phyloP scores from a whole-genome alignment of 2,329 filamentous ascomycete genomes.

The Meredithiella fracta region DNA sequence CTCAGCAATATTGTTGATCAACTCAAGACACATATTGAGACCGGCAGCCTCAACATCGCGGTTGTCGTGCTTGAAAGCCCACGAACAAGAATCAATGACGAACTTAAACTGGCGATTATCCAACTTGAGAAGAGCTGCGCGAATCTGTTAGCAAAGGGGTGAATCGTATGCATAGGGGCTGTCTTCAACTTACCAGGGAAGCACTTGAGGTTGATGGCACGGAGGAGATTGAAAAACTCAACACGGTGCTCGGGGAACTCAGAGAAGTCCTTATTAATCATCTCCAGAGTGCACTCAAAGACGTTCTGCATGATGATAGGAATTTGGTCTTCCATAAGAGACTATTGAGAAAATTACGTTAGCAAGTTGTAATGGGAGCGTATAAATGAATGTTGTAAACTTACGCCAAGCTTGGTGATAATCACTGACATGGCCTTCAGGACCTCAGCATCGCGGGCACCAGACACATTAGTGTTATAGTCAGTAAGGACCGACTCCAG shows the following conservation, averaged over 20 bases:
- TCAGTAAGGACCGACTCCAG: conserved; percentile 87
- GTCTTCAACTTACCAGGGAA: conserved; percentile 54
- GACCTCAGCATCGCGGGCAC: conserved; percentile 90
- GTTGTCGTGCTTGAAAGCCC: conserved; percentile 99
- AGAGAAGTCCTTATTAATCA: conserved; percentile 99
- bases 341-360: conserved; percentile 32
- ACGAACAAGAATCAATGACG: conserved; percentile 97
- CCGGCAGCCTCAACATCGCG: conserved; percentile 92
- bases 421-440: conserved; percentile 96
- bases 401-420: conserved; percentile 87
- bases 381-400: conserved; percentile 26
- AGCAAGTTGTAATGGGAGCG: conserved; percentile 2
- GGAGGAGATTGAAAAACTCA: conserved; percentile 96
- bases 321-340: conserved; percentile 95
- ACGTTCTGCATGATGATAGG: conserved; percentile 96
- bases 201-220: conserved; percentile 92
- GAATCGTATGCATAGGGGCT: background rate
- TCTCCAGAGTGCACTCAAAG: conserved; percentile 94
- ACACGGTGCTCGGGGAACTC: conserved; percentile 97
- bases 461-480: conserved; percentile 92
- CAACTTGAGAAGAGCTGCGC: conserved; percentile 65
- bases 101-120: conserved; percentile 98
- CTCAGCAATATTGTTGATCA: conserved; percentile 95
- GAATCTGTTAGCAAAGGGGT: conserved; percentile 9
- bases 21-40: conserved; percentile 92